Evolutionary conservation across 106 monocot genomes (phyloP).

Genomic region (Allium sativum): DNA sequence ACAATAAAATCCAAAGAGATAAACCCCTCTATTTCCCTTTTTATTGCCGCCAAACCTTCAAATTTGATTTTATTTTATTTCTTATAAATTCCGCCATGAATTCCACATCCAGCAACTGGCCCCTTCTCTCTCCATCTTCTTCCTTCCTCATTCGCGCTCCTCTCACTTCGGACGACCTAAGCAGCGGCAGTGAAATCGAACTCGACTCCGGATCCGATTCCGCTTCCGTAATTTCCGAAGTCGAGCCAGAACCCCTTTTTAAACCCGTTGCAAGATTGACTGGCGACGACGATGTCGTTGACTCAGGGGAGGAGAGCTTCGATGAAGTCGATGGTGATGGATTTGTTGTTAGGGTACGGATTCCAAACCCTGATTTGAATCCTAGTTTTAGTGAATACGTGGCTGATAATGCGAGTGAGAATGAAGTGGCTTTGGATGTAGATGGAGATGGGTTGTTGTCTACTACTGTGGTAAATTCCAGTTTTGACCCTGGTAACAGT

Average conservation of each 20-base stretch:
- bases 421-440: not conserved
- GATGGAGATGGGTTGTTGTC: not conserved
- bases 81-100: slow-evolving; percentile 13
- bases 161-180: not conserved
- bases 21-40: no score
- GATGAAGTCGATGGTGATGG: slow-evolving; percentile 4
- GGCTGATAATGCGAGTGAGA: not conserved
- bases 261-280: not conserved
- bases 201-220: not conserved
- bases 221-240: not conserved
- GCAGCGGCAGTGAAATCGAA: not conserved
- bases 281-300: not conserved
- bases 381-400: not conserved
- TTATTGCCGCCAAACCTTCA: no score
- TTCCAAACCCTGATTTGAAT: not conserved
- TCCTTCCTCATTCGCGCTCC: not conserved
- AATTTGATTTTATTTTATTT: no score
- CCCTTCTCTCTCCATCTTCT: not conserved
- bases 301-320: not conserved
- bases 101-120: slow-evolving; percentile 4
- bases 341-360: slow-evolving; percentile 1
- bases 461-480: not conserved
- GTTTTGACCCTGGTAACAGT: not conserved
- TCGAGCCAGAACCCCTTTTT: not conserved
- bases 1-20: no score